A percentile compares a stretch with the other conserved stretches of the same genome.
phyloP scores from a whole-genome alignment of 257 asterid species.

The Osmanthus fragrans region DNA sequence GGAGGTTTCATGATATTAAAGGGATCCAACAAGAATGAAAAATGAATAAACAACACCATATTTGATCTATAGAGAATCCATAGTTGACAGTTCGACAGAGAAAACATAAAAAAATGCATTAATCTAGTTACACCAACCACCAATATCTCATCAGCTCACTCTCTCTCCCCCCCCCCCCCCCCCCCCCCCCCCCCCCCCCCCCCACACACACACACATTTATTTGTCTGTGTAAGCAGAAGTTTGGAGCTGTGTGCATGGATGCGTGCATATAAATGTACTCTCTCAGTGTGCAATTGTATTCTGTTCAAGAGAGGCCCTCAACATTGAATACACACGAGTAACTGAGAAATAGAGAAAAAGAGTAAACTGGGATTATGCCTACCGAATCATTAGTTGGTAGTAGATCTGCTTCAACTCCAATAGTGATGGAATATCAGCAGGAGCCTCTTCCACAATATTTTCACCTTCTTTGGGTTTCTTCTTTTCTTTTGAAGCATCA shows the following conservation, averaged over 20 bases:
- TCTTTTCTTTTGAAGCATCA: conserved; percentile 84
- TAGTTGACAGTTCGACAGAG: neutral
- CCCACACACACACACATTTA: no score
- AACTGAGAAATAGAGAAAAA: neutral
- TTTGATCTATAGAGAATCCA: neutral
- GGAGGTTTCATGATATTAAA: neutral
- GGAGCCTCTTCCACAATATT: conserved; percentile 85
- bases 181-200: no score
- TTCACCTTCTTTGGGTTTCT: conserved; percentile 88
- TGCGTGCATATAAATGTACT: neutral
- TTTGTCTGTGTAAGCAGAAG: neutral
- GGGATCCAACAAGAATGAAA: neutral
- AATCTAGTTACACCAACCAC: neutral
- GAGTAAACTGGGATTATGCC: conserved; percentile 13
- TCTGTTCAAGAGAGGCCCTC: neutral
- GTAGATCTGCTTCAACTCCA: conserved; percentile 32
- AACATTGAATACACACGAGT: neutral
- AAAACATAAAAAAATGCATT: neutral
- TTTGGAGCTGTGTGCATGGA: neutral
- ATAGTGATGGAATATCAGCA: conserved; percentile 76
- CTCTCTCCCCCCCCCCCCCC: neutral
- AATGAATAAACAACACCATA: neutral
- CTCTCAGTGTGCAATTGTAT: neutral
- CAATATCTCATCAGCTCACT: neutral
- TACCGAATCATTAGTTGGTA: conserved; percentile 35